Evolutionary conservation across 1,284 basidiomycete species (phyloP).

Genomic region (Sphagnurus paluster): DNA sequence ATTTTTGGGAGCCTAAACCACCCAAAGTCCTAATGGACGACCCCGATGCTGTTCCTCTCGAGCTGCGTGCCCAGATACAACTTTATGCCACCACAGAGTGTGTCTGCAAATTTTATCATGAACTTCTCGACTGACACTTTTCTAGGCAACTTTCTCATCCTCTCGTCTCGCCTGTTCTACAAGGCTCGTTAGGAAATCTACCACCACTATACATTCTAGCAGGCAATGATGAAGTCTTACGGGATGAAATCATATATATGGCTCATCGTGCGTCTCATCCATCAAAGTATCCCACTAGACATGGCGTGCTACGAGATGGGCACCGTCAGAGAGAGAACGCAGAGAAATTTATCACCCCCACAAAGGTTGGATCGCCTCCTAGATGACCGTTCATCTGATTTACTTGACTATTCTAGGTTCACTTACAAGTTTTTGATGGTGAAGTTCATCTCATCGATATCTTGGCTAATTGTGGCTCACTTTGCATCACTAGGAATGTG

Average conservation of each 20-base stretch:
- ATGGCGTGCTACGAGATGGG: constrained; percentile 51
- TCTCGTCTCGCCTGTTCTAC: constrained; percentile 73
- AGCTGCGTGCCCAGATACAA: constrained; percentile 73
- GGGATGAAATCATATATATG: constrained; percentile 82
- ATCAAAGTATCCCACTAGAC: constrained; percentile 62
- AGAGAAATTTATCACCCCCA: constrained; percentile 61
- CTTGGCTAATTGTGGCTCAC: not conserved
- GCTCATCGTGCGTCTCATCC: constrained; percentile 87
- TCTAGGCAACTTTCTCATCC: constrained; percentile 76
- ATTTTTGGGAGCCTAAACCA: constrained; percentile 54
- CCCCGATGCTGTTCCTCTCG: constrained; percentile 44
- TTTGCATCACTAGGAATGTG: constrained; percentile 48
- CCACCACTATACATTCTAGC: constrained; percentile 81
- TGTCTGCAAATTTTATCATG: constrained; percentile 17
- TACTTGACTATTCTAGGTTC: constrained; percentile 45
- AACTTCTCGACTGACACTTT: not conserved
- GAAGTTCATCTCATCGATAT: constrained; percentile 8
- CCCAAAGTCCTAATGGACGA: constrained; percentile 61
- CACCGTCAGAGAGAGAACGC: constrained; percentile 53
- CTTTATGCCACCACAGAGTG: constrained; percentile 80
- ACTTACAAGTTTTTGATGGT: constrained; percentile 74
- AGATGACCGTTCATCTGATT: too few species aligned
- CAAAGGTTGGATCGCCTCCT: constrained; percentile 46
- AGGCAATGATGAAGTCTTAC: constrained; percentile 77
- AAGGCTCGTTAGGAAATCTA: constrained; percentile 81